These are phyloP conservation scores for Avicennia marina DNA, from an alignment of 257 asterid species.

Conservation along the genomic window DNA sequence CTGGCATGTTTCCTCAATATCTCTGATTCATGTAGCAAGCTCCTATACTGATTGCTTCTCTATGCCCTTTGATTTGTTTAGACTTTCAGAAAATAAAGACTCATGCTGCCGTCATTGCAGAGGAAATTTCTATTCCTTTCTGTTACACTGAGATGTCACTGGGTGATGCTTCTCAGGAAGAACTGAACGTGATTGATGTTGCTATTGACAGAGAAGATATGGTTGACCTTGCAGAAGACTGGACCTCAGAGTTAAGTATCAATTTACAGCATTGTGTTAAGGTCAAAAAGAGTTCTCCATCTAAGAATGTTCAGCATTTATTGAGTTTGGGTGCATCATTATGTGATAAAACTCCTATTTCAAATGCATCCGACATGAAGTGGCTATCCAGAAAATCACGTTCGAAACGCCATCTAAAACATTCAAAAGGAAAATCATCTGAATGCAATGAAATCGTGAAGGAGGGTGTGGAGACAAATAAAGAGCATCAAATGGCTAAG, in stretches of 20 bases:
- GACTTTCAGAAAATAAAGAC: constrained; percentile 82
- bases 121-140: constrained; percentile 58
- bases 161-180: constrained; percentile 55
- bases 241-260: constrained; percentile 72
- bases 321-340: constrained; percentile 58
- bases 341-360: constrained; percentile 29
- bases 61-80: constrained; percentile 25
- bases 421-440: constrained; percentile 25
- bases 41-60: constrained; percentile 14
- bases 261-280: constrained; percentile 67
- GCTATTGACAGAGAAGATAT: constrained; percentile 66
- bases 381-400: constrained; percentile 87
- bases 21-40: not conserved
- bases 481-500: constrained; percentile 26
- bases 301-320: constrained; percentile 48
- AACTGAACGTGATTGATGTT: constrained; percentile 60
- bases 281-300: constrained; percentile 50
- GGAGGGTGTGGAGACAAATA: constrained; percentile 23
- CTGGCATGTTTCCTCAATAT: not conserved
- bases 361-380: constrained; percentile 31
- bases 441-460: constrained; percentile 14
- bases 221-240: constrained; percentile 44
- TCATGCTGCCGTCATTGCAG: constrained; percentile 72
- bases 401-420: constrained; percentile 44
- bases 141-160: constrained; percentile 52